phyloP scores from a whole-genome alignment of 768 basidiomycete genomes.

The Leccinum arenicola region DNA sequence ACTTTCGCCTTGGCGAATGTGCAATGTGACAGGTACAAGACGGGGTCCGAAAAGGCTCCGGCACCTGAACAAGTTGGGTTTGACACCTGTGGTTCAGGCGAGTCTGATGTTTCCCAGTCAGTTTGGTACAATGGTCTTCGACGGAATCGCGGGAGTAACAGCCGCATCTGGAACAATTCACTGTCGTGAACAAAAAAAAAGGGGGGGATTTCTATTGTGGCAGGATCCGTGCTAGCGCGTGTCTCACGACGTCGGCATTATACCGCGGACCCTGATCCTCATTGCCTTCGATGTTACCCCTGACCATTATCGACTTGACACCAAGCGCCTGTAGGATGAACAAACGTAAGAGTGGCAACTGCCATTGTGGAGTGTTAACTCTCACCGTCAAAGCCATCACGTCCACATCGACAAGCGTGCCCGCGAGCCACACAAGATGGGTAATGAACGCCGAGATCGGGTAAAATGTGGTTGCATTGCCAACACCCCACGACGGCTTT shows the following conservation, averaged over 20 bases:
- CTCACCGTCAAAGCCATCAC: conserved; percentile 58
- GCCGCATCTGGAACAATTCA: neutral
- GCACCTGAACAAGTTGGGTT: neutral
- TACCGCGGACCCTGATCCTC: conserved; percentile 37
- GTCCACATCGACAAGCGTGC: conserved; percentile 62
- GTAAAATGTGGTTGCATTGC: conserved; percentile 59
- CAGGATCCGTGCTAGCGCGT: conserved; percentile 39
- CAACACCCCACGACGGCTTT: conserved; percentile 48
- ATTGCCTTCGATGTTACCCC: conserved; percentile 20
- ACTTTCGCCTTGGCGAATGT: neutral
- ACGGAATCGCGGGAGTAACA: conserved; percentile 9
- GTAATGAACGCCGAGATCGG: conserved; percentile 82
- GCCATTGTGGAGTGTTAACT: conserved; percentile 21
- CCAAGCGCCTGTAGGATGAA: conserved; percentile 46
- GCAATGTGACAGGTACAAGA: neutral
- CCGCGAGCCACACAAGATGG: conserved; percentile 76
- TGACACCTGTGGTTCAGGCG: neutral
- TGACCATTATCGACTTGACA: conserved; percentile 55
- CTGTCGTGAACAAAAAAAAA: neutral
- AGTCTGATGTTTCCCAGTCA: conserved; percentile 1
- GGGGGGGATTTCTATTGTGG: neutral
- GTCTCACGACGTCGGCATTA: conserved; percentile 43
- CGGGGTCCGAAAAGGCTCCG: neutral
- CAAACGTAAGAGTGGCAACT: conserved; percentile 3
- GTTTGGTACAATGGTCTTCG: neutral